Base-by-base conservation (phyloP, 805 yeast species). In the Lipomyces orientalis region DNA sequence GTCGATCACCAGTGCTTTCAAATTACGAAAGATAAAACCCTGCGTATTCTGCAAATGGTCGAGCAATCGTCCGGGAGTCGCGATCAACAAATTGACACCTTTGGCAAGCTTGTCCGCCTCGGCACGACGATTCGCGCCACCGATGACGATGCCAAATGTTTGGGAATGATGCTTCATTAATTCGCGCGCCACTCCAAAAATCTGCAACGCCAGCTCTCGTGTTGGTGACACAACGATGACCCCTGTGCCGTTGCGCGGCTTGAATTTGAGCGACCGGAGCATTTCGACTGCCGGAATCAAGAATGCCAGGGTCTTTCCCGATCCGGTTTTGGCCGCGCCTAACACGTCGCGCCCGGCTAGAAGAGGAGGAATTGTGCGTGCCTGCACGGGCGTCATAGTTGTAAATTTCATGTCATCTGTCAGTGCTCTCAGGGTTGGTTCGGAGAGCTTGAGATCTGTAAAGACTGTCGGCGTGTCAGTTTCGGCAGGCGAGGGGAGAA, bases 311-410 rank as follows among this genome's bases (percentile, higher is more conserved):
- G 99, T 95, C 82, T 95, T 95, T 78, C 99, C 99, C 0, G 98
- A 93, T 64, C 99, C 99, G 2, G 99, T 95, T 81, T 93, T 94
- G 65, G 99, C 99, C n/a, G 99, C 99, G 73, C 99, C 99, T 64
- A 95, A 84, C 25, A 96, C 98, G 80, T 95, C 99, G 74, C 94
- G 87, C 56, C 99, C 99, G 0, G 98, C 98, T 71, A 96, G 81
- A 70, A 95, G 83, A 10, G 99, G 98, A 6, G 99, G 98, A 64
- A 95, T 95, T 12, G 99, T 93, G 80, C 94, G 88, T 34, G 97
- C 89, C 80, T 95, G 99, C 9, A 95, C 98, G 71, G 88, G 87
- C 0, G 99, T 96, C 98, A 95, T 91, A 62, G 82, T 89, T 14
- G 86, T 83, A 81, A 95, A 95, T 0, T 97, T 98, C 97, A 95